These are phyloP conservation scores for Amanita molliuscula DNA, from an alignment of 768 basidiomycete species.

Conservation along the genomic window DNA sequence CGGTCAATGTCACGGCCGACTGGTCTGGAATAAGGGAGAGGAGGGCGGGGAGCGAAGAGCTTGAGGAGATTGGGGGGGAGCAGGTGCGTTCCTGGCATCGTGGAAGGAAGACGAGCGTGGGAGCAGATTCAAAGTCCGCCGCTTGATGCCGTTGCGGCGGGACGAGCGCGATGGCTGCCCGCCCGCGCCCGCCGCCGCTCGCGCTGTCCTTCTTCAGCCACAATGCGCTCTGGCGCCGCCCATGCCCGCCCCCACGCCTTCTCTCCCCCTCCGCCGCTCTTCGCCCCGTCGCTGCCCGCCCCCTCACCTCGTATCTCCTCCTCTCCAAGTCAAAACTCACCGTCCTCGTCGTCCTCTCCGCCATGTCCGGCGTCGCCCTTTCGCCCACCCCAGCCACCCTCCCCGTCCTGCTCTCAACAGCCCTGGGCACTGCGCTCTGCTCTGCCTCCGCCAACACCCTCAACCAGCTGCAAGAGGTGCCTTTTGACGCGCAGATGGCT, in stretches of 20 bases:
- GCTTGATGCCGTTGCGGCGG: background rate
- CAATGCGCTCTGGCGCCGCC: constrained; percentile 40
- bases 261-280: constrained; percentile 11
- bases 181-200: constrained; percentile 18
- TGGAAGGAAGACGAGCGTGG: constrained; percentile 6
- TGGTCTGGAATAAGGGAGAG: constrained; percentile 78
- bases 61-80: constrained; percentile 95
- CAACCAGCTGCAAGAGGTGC: constrained; percentile 91
- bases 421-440: constrained; percentile 83
- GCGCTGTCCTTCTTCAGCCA: constrained; percentile 52
- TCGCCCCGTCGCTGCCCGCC: constrained; percentile 26
- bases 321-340: constrained; percentile 83
- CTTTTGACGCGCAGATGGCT: constrained; percentile 94
- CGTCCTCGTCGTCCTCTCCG: constrained; percentile 74
- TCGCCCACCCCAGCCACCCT: constrained; percentile 82
- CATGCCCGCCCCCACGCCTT: constrained; percentile 8
- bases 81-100: constrained; percentile 70
- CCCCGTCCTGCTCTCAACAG: constrained; percentile 77
- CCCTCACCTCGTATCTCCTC: constrained; percentile 63
- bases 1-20: constrained; percentile 77
- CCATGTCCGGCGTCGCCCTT: constrained; percentile 88
- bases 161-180: constrained; percentile 3
- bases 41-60: constrained; percentile 90
- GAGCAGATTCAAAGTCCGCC: constrained; percentile 2
- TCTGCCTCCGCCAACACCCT: constrained; percentile 89